Conservation (phyloP, 2,329 filamentous ascomycete species). For the Cryphonectria parasitica region DNA sequence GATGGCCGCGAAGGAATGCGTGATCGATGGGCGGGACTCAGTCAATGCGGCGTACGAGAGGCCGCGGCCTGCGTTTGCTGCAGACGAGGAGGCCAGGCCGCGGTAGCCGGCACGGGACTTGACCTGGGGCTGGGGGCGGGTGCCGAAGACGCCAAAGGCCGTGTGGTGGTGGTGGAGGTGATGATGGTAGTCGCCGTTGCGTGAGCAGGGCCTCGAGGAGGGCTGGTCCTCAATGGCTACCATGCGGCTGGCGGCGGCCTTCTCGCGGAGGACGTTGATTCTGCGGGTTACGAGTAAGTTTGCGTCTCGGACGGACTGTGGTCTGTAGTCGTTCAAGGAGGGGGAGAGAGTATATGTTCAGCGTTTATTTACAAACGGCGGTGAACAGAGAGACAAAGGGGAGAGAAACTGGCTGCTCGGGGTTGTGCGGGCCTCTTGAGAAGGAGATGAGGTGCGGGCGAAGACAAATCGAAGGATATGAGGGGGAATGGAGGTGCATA, state of each 20-base stretch:
- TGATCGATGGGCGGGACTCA: slow-evolving; percentile 22
- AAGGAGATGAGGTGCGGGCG: not conserved
- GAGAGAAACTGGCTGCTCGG: not conserved
- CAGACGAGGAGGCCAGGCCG: slow-evolving; percentile 23
- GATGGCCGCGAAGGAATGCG: slow-evolving; percentile 24
- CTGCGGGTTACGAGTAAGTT: slow-evolving; percentile 37
- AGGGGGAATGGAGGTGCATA: slow-evolving; percentile 42
- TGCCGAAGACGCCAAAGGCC: not conserved
- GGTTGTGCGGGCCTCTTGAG: not conserved
- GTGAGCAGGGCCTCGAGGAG: slow-evolving; percentile 31
- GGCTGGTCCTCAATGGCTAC: slow-evolving; percentile 45
- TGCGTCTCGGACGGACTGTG: slow-evolving; percentile 12
- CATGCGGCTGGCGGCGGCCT: slow-evolving; percentile 54
- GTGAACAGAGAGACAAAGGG: not conserved
- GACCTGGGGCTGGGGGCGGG: slow-evolving; percentile 6
- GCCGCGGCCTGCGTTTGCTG: slow-evolving; percentile 5
- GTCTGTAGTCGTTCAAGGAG: not conserved
- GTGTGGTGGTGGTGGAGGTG: not conserved
- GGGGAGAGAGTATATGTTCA: not conserved
- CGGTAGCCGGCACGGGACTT: slow-evolving; percentile 26
- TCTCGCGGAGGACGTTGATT: slow-evolving; percentile 54
- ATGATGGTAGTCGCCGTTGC: not conserved
- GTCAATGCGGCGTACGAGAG: slow-evolving; percentile 9
- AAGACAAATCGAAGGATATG: not conserved
- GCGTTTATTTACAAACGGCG: slow-evolving; percentile 8